phyloP scores from a whole-genome alignment of 164 flowering plant genomes.

The Tetracentron sinense region DNA sequence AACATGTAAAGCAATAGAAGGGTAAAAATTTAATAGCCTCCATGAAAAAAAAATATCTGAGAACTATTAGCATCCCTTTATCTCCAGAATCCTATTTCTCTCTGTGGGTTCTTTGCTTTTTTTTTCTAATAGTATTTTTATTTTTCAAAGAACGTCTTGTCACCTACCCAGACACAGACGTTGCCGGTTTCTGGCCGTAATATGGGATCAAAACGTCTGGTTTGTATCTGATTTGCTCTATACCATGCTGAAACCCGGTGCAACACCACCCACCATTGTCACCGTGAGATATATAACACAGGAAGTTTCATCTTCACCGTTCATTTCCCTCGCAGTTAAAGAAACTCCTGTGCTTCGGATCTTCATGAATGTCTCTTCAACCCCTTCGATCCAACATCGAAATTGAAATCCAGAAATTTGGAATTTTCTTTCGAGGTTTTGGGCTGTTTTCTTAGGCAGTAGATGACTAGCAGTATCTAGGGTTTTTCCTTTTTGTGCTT shows the following conservation, averaged over 20 bases:
- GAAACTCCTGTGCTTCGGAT: neutral
- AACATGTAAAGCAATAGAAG: too few species aligned
- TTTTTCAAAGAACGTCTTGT: too few species aligned
- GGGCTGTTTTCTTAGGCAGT: neutral
- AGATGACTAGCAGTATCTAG: neutral
- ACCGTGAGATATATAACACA: neutral
- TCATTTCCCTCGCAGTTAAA: neutral
- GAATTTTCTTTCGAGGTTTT: neutral
- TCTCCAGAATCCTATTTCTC: too few species aligned
- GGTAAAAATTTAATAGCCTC: too few species aligned
- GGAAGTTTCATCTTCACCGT: neutral
- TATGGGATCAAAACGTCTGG: too few species aligned
- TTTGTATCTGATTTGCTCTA: neutral
- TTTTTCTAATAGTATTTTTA: too few species aligned
- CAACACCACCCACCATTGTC: conserved; percentile 14
- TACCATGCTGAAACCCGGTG: conserved; percentile 15
- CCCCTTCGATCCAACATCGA: neutral
- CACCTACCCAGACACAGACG: too few species aligned
- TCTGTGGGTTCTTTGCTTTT: too few species aligned
- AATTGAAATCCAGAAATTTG: neutral
- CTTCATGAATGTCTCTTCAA: neutral
- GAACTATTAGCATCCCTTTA: too few species aligned
- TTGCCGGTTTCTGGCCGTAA: too few species aligned
- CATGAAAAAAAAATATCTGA: too few species aligned
- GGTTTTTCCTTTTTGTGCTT: neutral